Conservation (phyloP, 306 rosid genomes). For the Castanea sativa region DNA sequence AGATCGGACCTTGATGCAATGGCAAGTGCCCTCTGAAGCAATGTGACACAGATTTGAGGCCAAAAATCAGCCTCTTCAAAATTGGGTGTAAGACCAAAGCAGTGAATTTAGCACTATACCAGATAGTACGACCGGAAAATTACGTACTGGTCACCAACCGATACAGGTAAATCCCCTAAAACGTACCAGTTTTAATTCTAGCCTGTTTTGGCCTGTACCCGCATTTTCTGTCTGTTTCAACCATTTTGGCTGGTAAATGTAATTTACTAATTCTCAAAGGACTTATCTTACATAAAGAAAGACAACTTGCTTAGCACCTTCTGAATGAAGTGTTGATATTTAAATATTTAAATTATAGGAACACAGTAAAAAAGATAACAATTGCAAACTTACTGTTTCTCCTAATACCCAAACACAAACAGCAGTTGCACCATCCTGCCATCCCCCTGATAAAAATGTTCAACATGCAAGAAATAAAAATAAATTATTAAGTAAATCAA, state of each 20-base stretch:
- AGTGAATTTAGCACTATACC: too few species aligned
- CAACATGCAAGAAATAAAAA: constrained; percentile 31
- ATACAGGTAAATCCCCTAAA: too few species aligned
- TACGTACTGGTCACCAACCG: too few species aligned
- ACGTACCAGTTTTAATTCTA: background rate
- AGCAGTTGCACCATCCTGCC: constrained; percentile 96
- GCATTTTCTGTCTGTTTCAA: too few species aligned
- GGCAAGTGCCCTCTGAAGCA: too few species aligned
- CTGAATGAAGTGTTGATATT: background rate
- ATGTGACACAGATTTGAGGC: too few species aligned
- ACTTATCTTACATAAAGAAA: background rate
- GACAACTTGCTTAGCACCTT: background rate
- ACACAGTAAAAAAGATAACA: background rate
- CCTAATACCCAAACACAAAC: constrained; percentile 85
- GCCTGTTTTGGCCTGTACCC: background rate
- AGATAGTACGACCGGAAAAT: accelerated
- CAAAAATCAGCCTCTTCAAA: too few species aligned
- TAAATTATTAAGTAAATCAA: constrained; percentile 20
- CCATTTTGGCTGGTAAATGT: too few species aligned
- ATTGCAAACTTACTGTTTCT: constrained; percentile 56
- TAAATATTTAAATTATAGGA: background rate
- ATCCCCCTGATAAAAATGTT: constrained; percentile 58
- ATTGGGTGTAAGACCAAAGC: too few species aligned
- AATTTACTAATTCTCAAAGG: background rate
- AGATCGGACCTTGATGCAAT: too few species aligned